Evolutionary conservation across 768 basidiomycete genomes (phyloP).

Genomic region (Neoboletus subvelutipes): DNA sequence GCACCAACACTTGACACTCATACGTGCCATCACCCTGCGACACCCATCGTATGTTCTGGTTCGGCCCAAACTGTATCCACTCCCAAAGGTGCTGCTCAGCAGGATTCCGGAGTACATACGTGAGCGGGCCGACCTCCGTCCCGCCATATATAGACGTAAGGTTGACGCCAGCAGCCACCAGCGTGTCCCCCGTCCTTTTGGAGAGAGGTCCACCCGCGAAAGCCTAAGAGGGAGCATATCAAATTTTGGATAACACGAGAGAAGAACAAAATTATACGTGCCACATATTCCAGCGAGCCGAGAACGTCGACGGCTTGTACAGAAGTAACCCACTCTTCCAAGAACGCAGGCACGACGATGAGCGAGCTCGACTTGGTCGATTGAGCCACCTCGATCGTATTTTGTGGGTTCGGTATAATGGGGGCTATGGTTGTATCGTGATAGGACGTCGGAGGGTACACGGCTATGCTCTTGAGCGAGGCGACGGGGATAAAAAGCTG

Average conservation of each 20-base stretch:
- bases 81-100: slow-evolving; percentile 36
- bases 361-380: slow-evolving; percentile 16
- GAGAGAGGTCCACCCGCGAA: slow-evolving; percentile 40
- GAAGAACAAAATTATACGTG: slow-evolving; percentile 5
- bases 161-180: slow-evolving; percentile 36
- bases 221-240: slow-evolving; percentile 18
- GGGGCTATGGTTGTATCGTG: slow-evolving; percentile 15
- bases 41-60: slow-evolving; percentile 31
- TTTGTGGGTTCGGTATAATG: slow-evolving; percentile 22
- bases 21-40: slow-evolving; percentile 38
- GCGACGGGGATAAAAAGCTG: slow-evolving; percentile 19
- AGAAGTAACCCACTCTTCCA: slow-evolving; percentile 23
- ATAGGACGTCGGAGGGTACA: slow-evolving; percentile 23
- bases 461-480: slow-evolving; percentile 7
- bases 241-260: not conserved
- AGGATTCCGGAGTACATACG: slow-evolving; percentile 11
- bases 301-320: slow-evolving; percentile 22
- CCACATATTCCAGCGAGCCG: slow-evolving; percentile 18
- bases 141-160: slow-evolving; percentile 36
- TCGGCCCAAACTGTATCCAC: slow-evolving; percentile 29
- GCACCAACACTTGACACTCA: slow-evolving; percentile 39
- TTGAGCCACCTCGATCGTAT: slow-evolving; percentile 17
- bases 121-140: slow-evolving; percentile 38
- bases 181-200: slow-evolving; percentile 33
- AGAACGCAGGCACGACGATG: slow-evolving; percentile 22